These are phyloP conservation scores for Mycotypha africana DNA, from an alignment of 371 early-diverging fungal genomes.

Conservation along the genomic window DNA sequence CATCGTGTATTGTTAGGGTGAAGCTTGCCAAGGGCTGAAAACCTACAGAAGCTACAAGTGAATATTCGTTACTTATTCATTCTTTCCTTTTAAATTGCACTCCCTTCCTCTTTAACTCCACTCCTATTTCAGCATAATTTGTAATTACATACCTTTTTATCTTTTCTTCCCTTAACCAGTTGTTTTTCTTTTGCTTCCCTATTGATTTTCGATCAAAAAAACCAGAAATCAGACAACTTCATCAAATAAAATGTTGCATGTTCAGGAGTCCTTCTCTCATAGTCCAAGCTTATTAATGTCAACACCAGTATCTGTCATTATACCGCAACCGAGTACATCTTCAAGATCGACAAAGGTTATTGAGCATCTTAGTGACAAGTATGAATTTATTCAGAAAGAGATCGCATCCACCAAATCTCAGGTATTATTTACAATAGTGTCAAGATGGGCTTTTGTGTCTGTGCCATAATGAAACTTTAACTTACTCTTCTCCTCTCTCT, in stretches of 20 bases:
- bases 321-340: slow-evolving; percentile 25
- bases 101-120: too few species aligned
- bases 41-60: too few species aligned
- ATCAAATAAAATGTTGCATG: slow-evolving; percentile 15
- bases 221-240: too few species aligned
- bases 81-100: too few species aligned
- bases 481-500: too few species aligned
- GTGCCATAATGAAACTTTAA: too few species aligned
- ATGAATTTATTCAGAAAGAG: slow-evolving; percentile 26
- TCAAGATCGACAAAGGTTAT: slow-evolving; percentile 33
- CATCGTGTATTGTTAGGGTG: too few species aligned
- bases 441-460: too few species aligned
- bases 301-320: slow-evolving; percentile 16
- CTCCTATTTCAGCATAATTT: too few species aligned
- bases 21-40: too few species aligned
- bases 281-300: slow-evolving; percentile 15
- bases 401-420: slow-evolving; percentile 20
- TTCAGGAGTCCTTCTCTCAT: slow-evolving; percentile 23
- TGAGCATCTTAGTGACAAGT: slow-evolving; percentile 29
- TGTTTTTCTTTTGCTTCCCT: not conserved
- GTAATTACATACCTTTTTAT: slow-evolving; percentile 1
- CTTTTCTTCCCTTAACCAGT: not conserved
- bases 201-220: not conserved
- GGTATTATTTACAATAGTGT: slow-evolving; percentile 24
- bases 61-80: too few species aligned